Percentiles rank a stretch among this genome's conserved stretches.
These are phyloP conservation scores for Penicillium sp. DNA, from an alignment of 2,329 filamentous ascomycete genomes.

Conservation along the genomic window DNA sequence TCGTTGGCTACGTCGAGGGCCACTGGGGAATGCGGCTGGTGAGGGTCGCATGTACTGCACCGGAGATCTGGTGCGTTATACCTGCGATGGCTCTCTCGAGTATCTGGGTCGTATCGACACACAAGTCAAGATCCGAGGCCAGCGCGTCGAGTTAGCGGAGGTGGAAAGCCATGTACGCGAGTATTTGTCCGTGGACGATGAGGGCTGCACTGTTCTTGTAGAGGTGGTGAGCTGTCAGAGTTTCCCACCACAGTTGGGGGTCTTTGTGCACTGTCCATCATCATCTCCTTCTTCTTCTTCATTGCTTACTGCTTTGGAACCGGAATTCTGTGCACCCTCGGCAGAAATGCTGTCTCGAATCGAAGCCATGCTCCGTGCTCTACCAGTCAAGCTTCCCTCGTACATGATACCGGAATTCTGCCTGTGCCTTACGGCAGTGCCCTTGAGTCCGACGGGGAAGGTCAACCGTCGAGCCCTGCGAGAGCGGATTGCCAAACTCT, in stretches of 20 bases:
- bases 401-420: background rate
- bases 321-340: background rate
- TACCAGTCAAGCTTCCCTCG: background rate
- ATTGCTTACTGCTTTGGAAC: background rate
- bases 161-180: background rate
- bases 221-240: background rate
- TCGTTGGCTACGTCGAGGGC: background rate
- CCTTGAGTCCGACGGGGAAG: background rate
- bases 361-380: background rate
- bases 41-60: background rate
- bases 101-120: background rate
- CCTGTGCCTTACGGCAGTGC: background rate
- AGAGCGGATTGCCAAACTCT: background rate
- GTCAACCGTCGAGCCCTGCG: background rate
- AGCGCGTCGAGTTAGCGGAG: background rate
- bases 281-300: no score
- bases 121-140: background rate
- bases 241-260: background rate
- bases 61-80: constrained; percentile 1
- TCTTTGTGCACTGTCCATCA: background rate
- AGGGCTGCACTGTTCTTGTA: background rate
- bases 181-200: background rate
- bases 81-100: background rate
- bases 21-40: background rate
- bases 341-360: background rate